Evolutionary conservation across 306 rosid genomes (phyloP).

Genomic region (Trichosanthes cucumerina): DNA sequence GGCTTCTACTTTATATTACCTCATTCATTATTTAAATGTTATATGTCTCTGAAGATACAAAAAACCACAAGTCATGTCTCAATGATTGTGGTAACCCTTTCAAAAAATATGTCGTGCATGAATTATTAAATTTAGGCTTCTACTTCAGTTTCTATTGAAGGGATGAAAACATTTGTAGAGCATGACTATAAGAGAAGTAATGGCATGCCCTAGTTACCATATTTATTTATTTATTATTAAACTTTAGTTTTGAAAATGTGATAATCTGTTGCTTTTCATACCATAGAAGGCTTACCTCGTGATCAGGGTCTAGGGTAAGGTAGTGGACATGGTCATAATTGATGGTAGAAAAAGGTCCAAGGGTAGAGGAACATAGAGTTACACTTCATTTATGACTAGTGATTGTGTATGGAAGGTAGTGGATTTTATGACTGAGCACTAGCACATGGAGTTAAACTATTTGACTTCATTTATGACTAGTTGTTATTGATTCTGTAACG

Average conservation of each 20-base stretch:
- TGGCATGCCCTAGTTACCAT: neutral
- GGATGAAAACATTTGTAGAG: constrained; percentile 50
- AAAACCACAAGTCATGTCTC: constrained; percentile 84
- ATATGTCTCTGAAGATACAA: neutral
- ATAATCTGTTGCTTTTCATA: neutral
- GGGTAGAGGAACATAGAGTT: constrained; percentile 40
- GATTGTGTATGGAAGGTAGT: neutral
- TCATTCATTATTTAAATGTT: neutral
- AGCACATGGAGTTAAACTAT: neutral
- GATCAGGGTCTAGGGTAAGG: constrained; percentile 42
- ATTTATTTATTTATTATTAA: neutral
- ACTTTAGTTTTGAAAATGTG: neutral
- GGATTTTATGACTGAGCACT: neutral
- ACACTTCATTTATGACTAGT: neutral
- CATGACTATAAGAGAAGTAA: constrained; percentile 72
- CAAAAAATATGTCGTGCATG: no score
- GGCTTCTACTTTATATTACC: neutral
- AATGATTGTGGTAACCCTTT: constrained; percentile 64
- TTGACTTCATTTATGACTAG: no score
- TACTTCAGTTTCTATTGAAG: constrained; percentile 66
- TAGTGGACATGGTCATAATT: constrained; percentile 22
- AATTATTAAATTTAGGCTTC: neutral
- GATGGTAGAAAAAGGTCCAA: constrained; percentile 62
- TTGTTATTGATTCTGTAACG: neutral
- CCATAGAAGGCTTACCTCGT: constrained; percentile 59